Evolutionary conservation across 31 red algal genomes (phyloP).

Genomic region (Bonnemaisonia californica): DNA sequence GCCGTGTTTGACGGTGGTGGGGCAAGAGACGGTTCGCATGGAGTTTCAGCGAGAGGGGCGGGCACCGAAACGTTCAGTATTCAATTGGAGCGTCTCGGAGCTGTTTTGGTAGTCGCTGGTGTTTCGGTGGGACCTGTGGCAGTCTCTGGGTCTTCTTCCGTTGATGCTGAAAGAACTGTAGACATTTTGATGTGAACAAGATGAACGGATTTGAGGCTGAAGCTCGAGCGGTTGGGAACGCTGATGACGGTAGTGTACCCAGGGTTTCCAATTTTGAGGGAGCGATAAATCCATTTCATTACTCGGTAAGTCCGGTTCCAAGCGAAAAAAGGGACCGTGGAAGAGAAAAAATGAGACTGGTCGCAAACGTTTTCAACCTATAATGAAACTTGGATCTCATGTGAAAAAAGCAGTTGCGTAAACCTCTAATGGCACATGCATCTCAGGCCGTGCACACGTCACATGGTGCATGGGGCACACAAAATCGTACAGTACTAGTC

Average conservation of each 20-base stretch:
- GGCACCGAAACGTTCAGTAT: too few species aligned
- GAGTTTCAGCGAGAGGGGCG: not conserved
- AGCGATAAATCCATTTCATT: not conserved
- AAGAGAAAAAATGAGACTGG: slow-evolving; percentile 21
- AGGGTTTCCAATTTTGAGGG: slow-evolving; percentile 5
- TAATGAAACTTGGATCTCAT: slow-evolving; percentile 14
- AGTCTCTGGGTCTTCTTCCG: not conserved
- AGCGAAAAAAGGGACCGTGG: too few species aligned
- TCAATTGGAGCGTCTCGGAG: too few species aligned
- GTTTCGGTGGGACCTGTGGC: not conserved
- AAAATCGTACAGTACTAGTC: too few species aligned
- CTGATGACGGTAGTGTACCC: too few species aligned
- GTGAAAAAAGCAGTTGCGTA: slow-evolving; percentile 22
- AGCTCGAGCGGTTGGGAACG: too few species aligned
- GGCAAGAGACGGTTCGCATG: not conserved
- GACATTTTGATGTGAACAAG: not conserved
- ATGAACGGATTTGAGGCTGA: slow-evolving; percentile 9
- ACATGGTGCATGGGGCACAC: too few species aligned
- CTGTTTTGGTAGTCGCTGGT: too few species aligned
- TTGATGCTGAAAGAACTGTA: not conserved
- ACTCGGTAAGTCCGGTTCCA: not conserved
- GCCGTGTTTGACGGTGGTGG: not conserved
- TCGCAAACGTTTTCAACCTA: slow-evolving; percentile 3
- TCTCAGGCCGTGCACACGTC: too few species aligned
- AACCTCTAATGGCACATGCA: too few species aligned